Conservation (phyloP, 2,329 filamentous ascomycete species). For the Claviceps spartinae region DNA sequence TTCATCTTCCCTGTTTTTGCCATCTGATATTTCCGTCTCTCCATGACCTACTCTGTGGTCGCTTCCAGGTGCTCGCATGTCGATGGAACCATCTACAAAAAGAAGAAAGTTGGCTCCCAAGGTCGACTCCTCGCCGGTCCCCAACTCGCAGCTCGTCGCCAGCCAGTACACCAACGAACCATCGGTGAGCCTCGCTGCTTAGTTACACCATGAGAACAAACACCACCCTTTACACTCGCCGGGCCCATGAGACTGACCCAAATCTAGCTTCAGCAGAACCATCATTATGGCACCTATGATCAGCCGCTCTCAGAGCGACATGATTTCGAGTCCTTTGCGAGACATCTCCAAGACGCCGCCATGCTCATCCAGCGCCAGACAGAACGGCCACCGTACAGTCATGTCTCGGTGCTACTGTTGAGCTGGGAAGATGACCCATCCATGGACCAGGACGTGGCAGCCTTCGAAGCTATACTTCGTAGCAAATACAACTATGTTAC, state of each 20-base stretch:
- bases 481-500: slow-evolving; percentile 48
- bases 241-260: not conserved
- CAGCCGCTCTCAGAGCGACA: slow-evolving; percentile 33
- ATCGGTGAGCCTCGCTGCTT: slow-evolving; percentile 4
- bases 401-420: slow-evolving; percentile 46
- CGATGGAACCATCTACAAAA: slow-evolving; percentile 30
- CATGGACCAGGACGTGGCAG: slow-evolving; percentile 37
- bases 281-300: slow-evolving; percentile 26
- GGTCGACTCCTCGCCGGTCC: slow-evolving; percentile 19
- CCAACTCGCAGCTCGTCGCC: slow-evolving; percentile 15
- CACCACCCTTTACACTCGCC: not conserved
- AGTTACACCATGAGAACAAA: not conserved
- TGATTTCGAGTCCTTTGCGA: slow-evolving; percentile 53
- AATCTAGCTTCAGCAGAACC: slow-evolving; percentile 10
- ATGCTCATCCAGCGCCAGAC: slow-evolving; percentile 53
- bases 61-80: slow-evolving; percentile 8
- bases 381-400: slow-evolving; percentile 41
- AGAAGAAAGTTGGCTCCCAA: slow-evolving; percentile 32
- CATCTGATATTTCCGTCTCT: not conserved
- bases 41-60: slow-evolving; percentile 9
- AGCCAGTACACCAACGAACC: slow-evolving; percentile 3
- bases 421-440: slow-evolving; percentile 48
- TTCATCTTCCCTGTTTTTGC: not conserved
- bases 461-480: slow-evolving; percentile 43
- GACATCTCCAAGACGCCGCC: slow-evolving; percentile 54